Conservation (phyloP, 176 grass and related monocot genomes). For the Eleusine coracana region DNA sequence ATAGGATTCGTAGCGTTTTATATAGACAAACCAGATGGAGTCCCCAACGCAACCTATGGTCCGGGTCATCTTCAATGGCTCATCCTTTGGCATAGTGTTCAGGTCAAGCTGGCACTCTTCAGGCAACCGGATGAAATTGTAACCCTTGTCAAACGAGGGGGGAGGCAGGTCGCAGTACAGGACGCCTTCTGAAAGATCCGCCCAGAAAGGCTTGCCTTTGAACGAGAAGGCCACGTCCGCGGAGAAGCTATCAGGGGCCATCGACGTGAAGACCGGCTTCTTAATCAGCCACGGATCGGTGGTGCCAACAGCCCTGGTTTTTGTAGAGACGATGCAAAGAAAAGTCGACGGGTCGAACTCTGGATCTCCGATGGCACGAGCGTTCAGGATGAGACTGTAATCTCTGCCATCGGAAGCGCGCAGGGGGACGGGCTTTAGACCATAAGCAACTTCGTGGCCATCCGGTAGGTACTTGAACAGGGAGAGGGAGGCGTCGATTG, state of each 20-base stretch:
- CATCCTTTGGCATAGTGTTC: background rate
- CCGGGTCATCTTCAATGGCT: background rate
- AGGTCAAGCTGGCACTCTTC: background rate
- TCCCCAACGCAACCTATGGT: background rate
- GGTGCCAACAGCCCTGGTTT: no score
- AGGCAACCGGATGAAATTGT: background rate
- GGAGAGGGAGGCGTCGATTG: background rate
- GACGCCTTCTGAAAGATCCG: no score
- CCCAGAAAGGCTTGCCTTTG: background rate
- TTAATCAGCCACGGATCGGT: background rate
- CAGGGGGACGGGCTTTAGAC: background rate
- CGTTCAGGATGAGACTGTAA: background rate
- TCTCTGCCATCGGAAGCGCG: background rate
- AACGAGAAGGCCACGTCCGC: background rate
- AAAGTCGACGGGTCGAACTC: background rate
- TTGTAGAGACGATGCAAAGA: background rate
- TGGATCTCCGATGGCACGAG: no score
- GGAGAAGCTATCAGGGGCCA: background rate
- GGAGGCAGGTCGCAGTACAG: background rate
- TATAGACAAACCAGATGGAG: background rate
- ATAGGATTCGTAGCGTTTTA: accelerated
- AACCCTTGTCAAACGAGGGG: background rate
- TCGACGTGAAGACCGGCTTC: background rate
- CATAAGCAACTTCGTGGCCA: accelerated
- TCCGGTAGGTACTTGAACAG: background rate